Evolutionary conservation across 202 grass and related monocot species (phyloP).

Genomic region (Schoenoplectus tabernaemontani): DNA sequence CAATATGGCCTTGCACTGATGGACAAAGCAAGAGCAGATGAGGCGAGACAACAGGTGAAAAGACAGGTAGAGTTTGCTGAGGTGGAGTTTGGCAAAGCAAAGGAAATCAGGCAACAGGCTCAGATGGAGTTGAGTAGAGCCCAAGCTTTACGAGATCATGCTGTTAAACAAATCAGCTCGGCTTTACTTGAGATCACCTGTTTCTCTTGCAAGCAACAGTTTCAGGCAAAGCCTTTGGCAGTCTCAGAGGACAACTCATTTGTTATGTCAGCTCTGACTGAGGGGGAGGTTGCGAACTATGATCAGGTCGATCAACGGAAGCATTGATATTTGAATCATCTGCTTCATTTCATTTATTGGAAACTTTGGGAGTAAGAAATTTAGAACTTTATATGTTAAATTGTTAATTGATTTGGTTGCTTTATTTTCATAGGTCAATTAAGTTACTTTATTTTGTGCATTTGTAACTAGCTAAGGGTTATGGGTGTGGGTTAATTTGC

Average conservation of each 20-base stretch:
- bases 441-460: conserved; percentile 9
- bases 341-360: not conserved
- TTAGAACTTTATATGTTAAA: not conserved
- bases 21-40: conserved; percentile 29
- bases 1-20: conserved; percentile 13
- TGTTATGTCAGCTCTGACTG: conserved; percentile 34
- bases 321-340: conserved; percentile 14
- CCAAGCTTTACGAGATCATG: conserved; percentile 27
- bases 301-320: conserved; percentile 4
- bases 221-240: conserved; percentile 18
- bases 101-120: conserved; percentile 36
- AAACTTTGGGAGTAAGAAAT: not conserved
- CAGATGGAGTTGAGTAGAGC: conserved; percentile 32
- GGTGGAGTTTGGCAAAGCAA: conserved; percentile 27
- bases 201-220: conserved; percentile 31
- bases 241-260: conserved; percentile 36
- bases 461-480: conserved; percentile 22
- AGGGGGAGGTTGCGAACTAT: conserved; percentile 36
- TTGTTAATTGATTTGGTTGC: not conserved
- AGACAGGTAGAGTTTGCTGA: conserved; percentile 34
- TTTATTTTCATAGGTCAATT: not conserved
- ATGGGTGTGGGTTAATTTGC: not conserved
- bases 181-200: conserved; percentile 33
- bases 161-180: conserved; percentile 32
- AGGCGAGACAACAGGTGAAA: conserved; percentile 30